Conservation (phyloP, 768 basidiomycete genomes). For the Pseudohyphozyma bogoriensis region DNA sequence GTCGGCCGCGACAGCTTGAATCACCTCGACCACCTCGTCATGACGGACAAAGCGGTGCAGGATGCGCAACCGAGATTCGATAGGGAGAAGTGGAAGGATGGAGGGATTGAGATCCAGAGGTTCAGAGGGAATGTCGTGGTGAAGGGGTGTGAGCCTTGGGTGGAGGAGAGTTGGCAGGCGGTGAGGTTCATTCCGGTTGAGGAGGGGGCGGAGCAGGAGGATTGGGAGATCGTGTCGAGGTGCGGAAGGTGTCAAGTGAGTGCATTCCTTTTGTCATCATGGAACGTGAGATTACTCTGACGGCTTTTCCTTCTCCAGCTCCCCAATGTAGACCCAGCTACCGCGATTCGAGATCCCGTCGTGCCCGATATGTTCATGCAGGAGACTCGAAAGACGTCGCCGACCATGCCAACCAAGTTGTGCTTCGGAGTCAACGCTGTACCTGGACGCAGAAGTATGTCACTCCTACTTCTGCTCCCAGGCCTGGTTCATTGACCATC, state of each 20-base stretch:
- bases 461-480: too few species aligned
- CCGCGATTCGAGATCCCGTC: not conserved
- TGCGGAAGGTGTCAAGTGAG: slow-evolving; percentile 24
- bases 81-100: not conserved
- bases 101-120: slow-evolving; percentile 7
- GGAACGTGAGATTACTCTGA: too few species aligned
- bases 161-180: slow-evolving; percentile 24
- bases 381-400: too few species aligned
- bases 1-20: not conserved
- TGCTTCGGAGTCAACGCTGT: too few species aligned
- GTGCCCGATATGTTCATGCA: too few species aligned
- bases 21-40: slow-evolving; percentile 9
- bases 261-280: not conserved
- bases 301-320: not conserved
- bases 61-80: slow-evolving; percentile 4
- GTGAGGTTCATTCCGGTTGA: slow-evolving; percentile 5
- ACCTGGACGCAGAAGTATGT: too few species aligned
- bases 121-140: slow-evolving; percentile 26
- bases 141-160: slow-evolving; percentile 6
- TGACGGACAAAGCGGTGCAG: slow-evolving; percentile 3
- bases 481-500: too few species aligned
- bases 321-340: not conserved
- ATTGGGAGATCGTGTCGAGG: slow-evolving; percentile 9
- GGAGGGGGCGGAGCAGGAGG: not conserved
- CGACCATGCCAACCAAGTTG: too few species aligned